Percentiles rank a stretch among this genome's conserved stretches.
Conservation (phyloP, 1,284 basidiomycete species). For the Exobasidium rhododendri region DNA sequence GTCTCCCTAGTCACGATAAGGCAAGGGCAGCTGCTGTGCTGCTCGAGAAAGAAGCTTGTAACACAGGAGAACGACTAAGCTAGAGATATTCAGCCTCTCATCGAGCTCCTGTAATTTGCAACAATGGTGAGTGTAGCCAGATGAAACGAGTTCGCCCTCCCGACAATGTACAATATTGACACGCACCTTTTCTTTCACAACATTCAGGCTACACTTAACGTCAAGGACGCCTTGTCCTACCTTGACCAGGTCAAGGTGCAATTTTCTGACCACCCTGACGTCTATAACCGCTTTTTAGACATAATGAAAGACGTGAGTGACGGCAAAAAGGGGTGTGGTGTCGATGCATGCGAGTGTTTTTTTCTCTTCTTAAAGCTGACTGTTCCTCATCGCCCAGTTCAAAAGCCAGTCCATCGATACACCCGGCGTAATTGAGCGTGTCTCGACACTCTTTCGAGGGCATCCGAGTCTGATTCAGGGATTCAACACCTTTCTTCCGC, state of each 20-base stretch:
- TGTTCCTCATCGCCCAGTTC: conserved; percentile 29
- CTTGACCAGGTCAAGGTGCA: conserved; percentile 88
- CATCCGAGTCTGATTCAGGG: conserved; percentile 92
- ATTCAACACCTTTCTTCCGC: conserved; percentile 97
- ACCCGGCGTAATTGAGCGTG: conserved; percentile 94
- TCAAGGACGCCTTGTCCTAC: conserved; percentile 90
- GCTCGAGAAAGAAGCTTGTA: too few species aligned
- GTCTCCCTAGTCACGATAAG: too few species aligned
- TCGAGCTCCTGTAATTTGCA: neutral
- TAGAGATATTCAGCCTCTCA: too few species aligned
- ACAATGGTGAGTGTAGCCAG: neutral
- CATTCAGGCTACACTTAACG: conserved; percentile 55
- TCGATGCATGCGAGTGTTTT: neutral
- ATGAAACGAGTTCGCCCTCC: neutral
- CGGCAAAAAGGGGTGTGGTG: neutral
- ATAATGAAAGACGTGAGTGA: conserved; percentile 83
- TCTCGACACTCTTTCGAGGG: conserved; percentile 89
- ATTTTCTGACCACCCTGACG: conserved; percentile 86
- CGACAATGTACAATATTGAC: neutral
- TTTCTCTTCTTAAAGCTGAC: conserved; percentile 16
- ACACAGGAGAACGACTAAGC: too few species aligned
- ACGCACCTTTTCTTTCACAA: too few species aligned
- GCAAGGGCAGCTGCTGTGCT: too few species aligned
- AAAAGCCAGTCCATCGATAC: conserved; percentile 72
- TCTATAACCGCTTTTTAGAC: conserved; percentile 95